Evolutionary conservation across 164 flowering plant species (phyloP), one percentile per base, ranked within the genome.

Genomic region (Magnolia officinalis): DNA sequence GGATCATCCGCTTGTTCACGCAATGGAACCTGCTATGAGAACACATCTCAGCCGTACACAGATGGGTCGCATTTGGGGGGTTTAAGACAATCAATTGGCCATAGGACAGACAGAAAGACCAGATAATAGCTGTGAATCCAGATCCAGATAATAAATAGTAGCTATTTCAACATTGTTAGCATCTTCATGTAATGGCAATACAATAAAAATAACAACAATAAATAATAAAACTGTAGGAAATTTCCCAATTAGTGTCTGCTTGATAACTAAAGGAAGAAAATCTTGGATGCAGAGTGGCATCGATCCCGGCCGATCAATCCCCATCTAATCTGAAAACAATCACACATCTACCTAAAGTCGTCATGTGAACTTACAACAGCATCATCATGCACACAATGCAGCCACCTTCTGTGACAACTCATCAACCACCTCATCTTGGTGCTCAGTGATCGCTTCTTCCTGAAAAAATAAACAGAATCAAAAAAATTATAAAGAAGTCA

Each of bases 331-430:
- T 52, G 59, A 6, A 52, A 52, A 52, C 59, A 52, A 52, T 52
- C 14, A 52, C 59, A 14, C 14, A 67, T 67, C 37, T 67, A 29
- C 23, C 45, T 26, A 67, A 23, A 2, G 11, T 16, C 37, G 26
- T 24, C 70, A 21, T 11, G 4, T 2, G 70, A n/a, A 21, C 67
- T 26, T 26, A 3, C 70, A 64, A 63, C 64, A 52, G 59, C 16
- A 14, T 52, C 59, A 78, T 84, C 81, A 82, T 24, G 82, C 78
- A 70, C 79, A 49, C 50, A 89, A 80, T 45, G 84, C 80, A 72
- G 82, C 87, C n/a, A 90, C 77, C 71, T 86, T 81, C 14, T 83
- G 83, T 5, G 87, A 63, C 73, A 90, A 55, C 24, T 75, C 87
- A 68, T 87, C 87, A 11, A 87, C 80, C 24, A 55, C 77, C 77